These are phyloP conservation scores for Clarkia xantiana DNA, from an alignment of 345 rosid species.

Conservation along the genomic window DNA sequence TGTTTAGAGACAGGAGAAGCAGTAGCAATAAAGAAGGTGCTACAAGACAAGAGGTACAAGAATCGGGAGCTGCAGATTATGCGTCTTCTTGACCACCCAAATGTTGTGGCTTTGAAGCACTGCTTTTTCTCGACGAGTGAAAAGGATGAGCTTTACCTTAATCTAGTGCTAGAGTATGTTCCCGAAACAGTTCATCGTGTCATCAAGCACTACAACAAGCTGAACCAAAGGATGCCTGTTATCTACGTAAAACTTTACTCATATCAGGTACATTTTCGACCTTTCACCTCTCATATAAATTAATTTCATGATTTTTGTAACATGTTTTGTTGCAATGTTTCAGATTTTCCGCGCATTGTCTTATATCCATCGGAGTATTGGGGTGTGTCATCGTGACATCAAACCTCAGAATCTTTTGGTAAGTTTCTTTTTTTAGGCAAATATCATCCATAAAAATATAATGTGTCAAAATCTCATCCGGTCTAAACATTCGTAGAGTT, in stretches of 20 bases:
- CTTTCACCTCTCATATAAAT: not conserved
- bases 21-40: conserved; percentile 20
- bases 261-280: conserved; percentile 10
- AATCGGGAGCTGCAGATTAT: conserved; percentile 18
- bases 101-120: conserved; percentile 16
- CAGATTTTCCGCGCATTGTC: conserved; percentile 14
- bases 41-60: conserved; percentile 20
- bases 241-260: conserved; percentile 16
- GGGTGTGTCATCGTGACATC: conserved; percentile 16
- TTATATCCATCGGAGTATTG: conserved; percentile 11
- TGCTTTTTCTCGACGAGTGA: conserved; percentile 16
- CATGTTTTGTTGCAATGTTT: not conserved
- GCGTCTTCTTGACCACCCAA: conserved; percentile 19
- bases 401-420: conserved; percentile 18
- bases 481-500: not conserved
- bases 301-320: not conserved
- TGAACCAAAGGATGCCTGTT: conserved; percentile 16
- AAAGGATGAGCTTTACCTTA: conserved; percentile 19
- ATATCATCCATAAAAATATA: no score
- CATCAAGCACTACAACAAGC: conserved; percentile 16
- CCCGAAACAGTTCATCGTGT: conserved; percentile 18
- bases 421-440: no score
- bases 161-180: conserved; percentile 17
- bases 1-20: conserved; percentile 18
- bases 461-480: not conserved